A percentile compares a stretch with the other conserved stretches of the same genome.
phyloP scores from a whole-genome alignment of 495 filamentous ascomycete species.

The Daldinia vernicosa region DNA sequence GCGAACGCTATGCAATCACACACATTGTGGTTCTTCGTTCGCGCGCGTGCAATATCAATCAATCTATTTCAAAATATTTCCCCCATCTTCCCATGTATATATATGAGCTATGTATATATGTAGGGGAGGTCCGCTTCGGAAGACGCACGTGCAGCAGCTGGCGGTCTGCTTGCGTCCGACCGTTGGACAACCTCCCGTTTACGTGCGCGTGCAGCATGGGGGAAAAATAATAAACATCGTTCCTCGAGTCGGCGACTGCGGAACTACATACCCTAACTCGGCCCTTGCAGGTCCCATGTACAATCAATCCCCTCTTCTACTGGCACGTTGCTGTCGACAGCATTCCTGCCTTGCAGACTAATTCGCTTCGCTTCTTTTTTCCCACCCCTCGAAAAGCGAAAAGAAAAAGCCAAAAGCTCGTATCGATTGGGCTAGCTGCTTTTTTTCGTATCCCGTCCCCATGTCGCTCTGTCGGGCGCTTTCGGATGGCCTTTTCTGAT shows the following conservation, averaged over 20 bases:
- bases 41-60: not conserved
- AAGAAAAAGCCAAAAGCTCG: not conserved
- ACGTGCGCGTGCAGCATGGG: not conserved
- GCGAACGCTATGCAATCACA: constrained; percentile 26
- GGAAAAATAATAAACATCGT: not conserved
- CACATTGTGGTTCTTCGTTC: not conserved
- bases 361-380: not conserved
- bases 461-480: not conserved
- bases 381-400: no score
- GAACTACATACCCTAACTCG: constrained; percentile 18
- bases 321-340: not conserved
- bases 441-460: not conserved
- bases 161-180: not conserved
- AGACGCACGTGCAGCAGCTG: constrained; percentile 5
- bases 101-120: no score
- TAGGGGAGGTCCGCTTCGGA: constrained; percentile 2
- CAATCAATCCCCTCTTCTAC: not conserved
- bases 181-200: not conserved
- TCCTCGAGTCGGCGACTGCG: constrained; percentile 13
- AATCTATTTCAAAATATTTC: not conserved
- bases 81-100: not conserved
- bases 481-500: constrained; percentile 3
- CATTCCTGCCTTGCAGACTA: not conserved
- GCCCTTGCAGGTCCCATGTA: constrained; percentile 1
- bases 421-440: not conserved